These are phyloP conservation scores for Ustilago curta DNA, from an alignment of 1,284 basidiomycete species.

Conservation along the genomic window DNA sequence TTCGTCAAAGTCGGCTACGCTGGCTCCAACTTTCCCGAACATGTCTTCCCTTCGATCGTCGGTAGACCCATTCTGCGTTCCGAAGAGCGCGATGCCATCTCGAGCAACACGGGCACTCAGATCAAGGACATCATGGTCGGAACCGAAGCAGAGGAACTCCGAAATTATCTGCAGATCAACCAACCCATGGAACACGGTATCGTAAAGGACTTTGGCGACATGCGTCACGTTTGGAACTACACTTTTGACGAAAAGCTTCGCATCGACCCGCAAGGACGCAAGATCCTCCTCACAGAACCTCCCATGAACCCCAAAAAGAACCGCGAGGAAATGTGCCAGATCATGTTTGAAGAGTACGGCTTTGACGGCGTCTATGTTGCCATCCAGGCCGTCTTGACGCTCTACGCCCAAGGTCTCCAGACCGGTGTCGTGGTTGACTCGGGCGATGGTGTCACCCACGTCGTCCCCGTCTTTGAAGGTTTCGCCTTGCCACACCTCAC, in stretches of 20 bases:
- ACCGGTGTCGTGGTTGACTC: constrained; percentile 99
- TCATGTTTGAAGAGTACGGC: constrained; percentile 99
- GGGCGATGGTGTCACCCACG: constrained; percentile 98
- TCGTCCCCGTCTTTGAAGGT: constrained; percentile 97
- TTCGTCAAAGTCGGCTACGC: constrained; percentile 96
- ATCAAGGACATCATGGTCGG: constrained; percentile 95
- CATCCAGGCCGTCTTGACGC: constrained; percentile 96
- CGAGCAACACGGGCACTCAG: constrained; percentile 60
- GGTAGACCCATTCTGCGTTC: constrained; percentile 96
- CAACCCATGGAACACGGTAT: constrained; percentile 99
- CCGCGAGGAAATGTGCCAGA: constrained; percentile 91
- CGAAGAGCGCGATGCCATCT: constrained; percentile 87
- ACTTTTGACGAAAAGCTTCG: constrained; percentile 96
- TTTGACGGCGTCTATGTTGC: constrained; percentile 97
- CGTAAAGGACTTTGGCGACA: constrained; percentile 98
- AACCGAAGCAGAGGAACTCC: constrained; percentile 91
- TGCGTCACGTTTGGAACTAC: constrained; percentile 98
- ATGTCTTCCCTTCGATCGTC: constrained; percentile 96
- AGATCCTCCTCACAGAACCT: constrained; percentile 96
- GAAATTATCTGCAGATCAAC: constrained; percentile 94
- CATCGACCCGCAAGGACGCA: constrained; percentile 86
- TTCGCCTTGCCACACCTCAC: constrained; percentile 95
- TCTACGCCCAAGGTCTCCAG: constrained; percentile 96
- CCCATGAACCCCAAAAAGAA: constrained; percentile 98
- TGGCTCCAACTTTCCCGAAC: constrained; percentile 88